Evolutionary conservation across 331 rosid genomes (phyloP), one percentile per base, ranked within the genome.

Genomic region (Malus hybrid): DNA sequence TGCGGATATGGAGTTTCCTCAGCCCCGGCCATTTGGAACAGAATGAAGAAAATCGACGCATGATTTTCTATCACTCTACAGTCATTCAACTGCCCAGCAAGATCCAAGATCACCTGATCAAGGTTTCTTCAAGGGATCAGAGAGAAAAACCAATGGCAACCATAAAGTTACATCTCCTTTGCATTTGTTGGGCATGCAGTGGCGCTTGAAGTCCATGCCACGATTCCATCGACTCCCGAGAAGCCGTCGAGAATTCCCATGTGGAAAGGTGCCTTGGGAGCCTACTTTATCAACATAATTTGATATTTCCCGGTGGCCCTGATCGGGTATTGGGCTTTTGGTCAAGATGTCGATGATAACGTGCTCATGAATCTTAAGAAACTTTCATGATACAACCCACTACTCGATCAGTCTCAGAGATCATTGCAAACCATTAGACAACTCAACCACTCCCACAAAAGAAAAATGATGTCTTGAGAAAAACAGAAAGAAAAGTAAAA

Each of bases 111-210:
- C 95, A 83, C 48, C 91, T 63, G 76, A 88, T 78, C 97, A 91
- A 93, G 98, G 98, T 93, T 85, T 64, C 66, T 70, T 72, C 78
- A 24, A 1, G 1, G 24, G 24, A 24, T 24, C 24, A 24, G 24
- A 24, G 1, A 24, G 24, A 24, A 24, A 1, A 24, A 24, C 24
- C 24, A 24, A 24, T 24, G 24, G 1, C 24, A 24, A 1, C 24
- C 24, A 24, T 24, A 24, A 24, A 1, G 24, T 24, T 24, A 24
- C 24, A 87, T 92, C 63, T 88, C 99, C 11, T 92, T 90, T 76
- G 97, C 99, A 70, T 94, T 86, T 78, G 97, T 93, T 1, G 97
- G 97, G 18, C 97, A 92, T 50, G 96, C 97, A 5, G 96, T 94
- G 72, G 88, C 79, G 2, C 91, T 94, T 10, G 97, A 94, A 80